Evolutionary conservation across 2,329 filamentous ascomycete genomes (phyloP), one percentile per base, ranked within the genome.

Genomic region (Mycosphaerelloides madeirae): DNA sequence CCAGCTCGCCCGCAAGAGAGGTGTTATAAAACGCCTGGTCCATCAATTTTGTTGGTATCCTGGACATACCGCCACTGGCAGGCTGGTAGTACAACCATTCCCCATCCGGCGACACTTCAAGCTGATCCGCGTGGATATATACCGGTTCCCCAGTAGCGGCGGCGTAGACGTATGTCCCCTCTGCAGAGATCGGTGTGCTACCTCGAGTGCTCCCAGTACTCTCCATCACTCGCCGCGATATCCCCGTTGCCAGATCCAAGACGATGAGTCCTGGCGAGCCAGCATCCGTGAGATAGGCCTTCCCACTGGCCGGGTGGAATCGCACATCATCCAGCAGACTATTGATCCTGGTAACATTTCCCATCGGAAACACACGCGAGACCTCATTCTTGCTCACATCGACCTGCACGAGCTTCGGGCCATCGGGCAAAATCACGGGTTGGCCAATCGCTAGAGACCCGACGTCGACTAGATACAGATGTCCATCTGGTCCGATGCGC

Each of bases 41-140:
- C n/a, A 68, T 50, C 31, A 56, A 65, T 16, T 51, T 48, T 0
- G 65, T 68, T 41, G 62, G 50, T 46, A 69, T 63, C 6, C 61
- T 57, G 31, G 46, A 63, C 48, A 70, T 50, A 2, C 64, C 61
- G 11, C 67, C 67, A 33, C 52, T 62, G 3, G 57, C 54, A 6
- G 66, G 64, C 43, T 68, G 65, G 43, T 65, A 69, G 50, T 68
- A 69, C 31, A 64, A 56, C 29, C 57, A 68, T 15, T 59, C 50
- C 2, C 61, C 64, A 34, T 68, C 61, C 1, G 66, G 66, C 0
- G 63, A 67, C 5, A 68, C 64, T 50, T 69, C 67, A n/a, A 65
- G 59, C 41, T 69, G 66, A 44, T 68, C 65, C 15, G 62, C 58
- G 18, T 62, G 58, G 37, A 64, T 50, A 45, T 57, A 60, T 8